These are phyloP conservation scores for Histomonas meleagridis DNA, from an alignment of 208 protist species.

Conservation along the genomic window DNA sequence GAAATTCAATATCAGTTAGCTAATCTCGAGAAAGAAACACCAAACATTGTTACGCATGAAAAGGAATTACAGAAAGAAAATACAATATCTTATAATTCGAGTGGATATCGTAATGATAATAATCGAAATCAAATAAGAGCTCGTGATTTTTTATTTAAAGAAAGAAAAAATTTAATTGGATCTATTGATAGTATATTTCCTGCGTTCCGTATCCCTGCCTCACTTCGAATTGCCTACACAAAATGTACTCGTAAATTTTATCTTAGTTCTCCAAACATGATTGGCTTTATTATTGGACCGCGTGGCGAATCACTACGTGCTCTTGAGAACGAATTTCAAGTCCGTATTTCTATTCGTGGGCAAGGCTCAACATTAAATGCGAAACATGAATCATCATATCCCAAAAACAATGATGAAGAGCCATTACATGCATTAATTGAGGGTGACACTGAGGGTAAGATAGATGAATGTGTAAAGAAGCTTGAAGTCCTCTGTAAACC, in stretches of 20 bases:
- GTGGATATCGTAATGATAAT: background rate
- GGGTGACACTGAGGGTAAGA: background rate
- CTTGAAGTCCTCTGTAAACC: background rate
- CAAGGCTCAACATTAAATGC: background rate
- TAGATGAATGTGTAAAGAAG: background rate
- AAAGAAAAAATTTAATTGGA: background rate
- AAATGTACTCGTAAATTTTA: constrained; percentile 16
- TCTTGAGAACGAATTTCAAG: background rate
- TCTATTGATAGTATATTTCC: background rate
- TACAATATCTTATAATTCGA: background rate
- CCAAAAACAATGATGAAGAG: background rate
- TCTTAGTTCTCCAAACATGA: background rate
- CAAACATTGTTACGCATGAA: background rate
- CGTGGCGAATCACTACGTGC: background rate
- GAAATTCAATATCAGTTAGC: constrained; percentile 20
- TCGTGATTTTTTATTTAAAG: background rate
- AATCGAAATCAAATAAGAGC: background rate
- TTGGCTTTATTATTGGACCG: background rate
- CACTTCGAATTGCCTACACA: background rate
- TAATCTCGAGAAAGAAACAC: background rate
- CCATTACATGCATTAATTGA: background rate
- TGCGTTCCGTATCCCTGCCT: background rate
- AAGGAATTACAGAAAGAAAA: background rate
- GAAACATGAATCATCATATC: background rate
- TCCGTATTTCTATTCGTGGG: background rate